Conservation (phyloP, 495 filamentous ascomycete species). For the Annulohypoxylon bovei region DNA sequence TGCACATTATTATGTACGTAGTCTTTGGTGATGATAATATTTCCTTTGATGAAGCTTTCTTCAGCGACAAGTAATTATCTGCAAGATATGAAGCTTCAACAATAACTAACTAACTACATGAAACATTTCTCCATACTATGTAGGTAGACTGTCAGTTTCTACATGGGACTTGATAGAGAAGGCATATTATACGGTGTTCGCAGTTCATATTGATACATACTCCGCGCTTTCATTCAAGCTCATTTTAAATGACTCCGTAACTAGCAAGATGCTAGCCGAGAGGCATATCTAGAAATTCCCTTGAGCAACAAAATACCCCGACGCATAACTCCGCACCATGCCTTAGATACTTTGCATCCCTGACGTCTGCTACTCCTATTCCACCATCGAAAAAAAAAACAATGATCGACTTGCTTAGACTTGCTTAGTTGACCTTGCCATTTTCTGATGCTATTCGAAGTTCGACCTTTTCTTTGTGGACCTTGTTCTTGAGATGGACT, state of each 20-base stretch:
- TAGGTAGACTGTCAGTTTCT: slow-evolving; percentile 10
- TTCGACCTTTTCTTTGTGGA: slow-evolving; percentile 77
- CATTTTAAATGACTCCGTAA: slow-evolving; percentile 22
- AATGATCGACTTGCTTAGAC: slow-evolving; percentile 7
- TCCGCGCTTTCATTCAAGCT: slow-evolving; percentile 33
- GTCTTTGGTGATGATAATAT: not conserved
- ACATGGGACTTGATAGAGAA: slow-evolving; percentile 11
- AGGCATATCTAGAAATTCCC: slow-evolving; percentile 7
- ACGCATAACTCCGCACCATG: slow-evolving; percentile 28
- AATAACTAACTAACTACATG: slow-evolving; percentile 1
- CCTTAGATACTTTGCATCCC: slow-evolving; percentile 16
- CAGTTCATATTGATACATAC: slow-evolving; percentile 39
- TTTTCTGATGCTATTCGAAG: slow-evolving; percentile 34
- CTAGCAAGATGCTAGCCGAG: slow-evolving; percentile 3
- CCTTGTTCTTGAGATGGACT: slow-evolving; percentile 82
- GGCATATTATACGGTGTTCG: slow-evolving; percentile 25
- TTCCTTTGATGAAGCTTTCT: not conserved
- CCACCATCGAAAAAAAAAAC: not conserved
- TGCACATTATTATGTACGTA: not conserved
- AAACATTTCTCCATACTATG: not conserved
- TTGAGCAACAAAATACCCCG: slow-evolving; percentile 7
- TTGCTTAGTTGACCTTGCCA: slow-evolving; percentile 8
- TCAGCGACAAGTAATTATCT: not conserved
- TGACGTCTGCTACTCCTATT: slow-evolving; percentile 1
- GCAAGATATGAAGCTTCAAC: not conserved